Evolutionary conservation across 805 yeast species (phyloP), one percentile per base, ranked within the genome.

Genomic region (Saturnispora sekii): DNA sequence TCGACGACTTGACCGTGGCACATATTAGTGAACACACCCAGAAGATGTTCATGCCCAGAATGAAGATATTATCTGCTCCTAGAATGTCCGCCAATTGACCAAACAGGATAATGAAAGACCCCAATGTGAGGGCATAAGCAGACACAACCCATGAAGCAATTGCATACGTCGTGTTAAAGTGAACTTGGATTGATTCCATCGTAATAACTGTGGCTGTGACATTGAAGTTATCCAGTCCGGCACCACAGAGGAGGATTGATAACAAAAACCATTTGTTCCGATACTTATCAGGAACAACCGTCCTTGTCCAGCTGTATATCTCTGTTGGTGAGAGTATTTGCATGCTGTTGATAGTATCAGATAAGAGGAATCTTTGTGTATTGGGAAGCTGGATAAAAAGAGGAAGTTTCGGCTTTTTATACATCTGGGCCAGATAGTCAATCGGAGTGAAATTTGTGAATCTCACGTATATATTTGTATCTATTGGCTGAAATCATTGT

Each of bases 81-180:
- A 68, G 26, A 9, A 68, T 58, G 51, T 70, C 75, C 5, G 65
- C 66, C 2, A 69, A 32, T 45, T 68, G 66, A 14, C 76, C 75
- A 41, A 64, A 57, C 2, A 68, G 36, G 32, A 70, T 59, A 33
- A 70, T 70, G 49, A 70, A 70, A 1, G 72, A 60, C 8, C 73
- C 73, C 21, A 70, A 52, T 0, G 74, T 68, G 10, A 72, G 51
- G 1, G 73, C 66, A 53, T 70, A 72, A 0, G 69, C 66, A 2
- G 74, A 62, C 6, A 71, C 44, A 0, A 64, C 64, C 76, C 76
- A 72, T 3, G 56, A 40, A 3, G 54, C 54, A 61, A 43, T 74
- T 64, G 43, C 47, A 56, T 39, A 67, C 53, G 29, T 57, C 55
- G 52, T 66, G 61, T 48, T 55, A 63, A 55, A 71, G 55, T 53